These are phyloP conservation scores for Secale cereale DNA, from an alignment of 176 grass and related monocot species.

Conservation along the genomic window DNA sequence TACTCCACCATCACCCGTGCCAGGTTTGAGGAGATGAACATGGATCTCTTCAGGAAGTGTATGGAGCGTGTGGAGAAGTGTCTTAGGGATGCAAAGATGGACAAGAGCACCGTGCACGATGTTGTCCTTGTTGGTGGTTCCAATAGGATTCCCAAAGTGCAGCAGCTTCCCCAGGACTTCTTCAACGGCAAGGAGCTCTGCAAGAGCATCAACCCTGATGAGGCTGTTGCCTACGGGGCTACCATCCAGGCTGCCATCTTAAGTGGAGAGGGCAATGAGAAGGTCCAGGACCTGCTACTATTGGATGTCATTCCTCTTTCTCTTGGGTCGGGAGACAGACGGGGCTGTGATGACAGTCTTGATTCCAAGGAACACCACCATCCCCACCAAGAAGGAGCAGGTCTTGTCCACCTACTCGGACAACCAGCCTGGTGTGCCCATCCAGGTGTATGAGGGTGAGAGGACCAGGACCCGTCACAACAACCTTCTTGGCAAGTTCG, in stretches of 20 bases:
- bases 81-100: conserved; percentile 61
- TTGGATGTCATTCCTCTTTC: conserved; percentile 56
- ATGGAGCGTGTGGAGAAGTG: conserved; percentile 69
- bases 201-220: conserved; percentile 67
- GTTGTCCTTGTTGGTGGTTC: conserved; percentile 63
- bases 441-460: no score
- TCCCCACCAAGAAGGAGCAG: no score
- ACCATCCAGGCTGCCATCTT: conserved; percentile 52
- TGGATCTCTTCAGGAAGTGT: conserved; percentile 65
- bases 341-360: no score
- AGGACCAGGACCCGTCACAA: no score
- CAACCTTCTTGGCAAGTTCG: no score
- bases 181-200: conserved; percentile 62
- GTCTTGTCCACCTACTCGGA: no score
- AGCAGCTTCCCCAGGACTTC: conserved; percentile 63
- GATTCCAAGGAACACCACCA: no score
- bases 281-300: conserved; percentile 59
- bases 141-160: conserved; percentile 53
- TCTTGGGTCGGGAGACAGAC: no score
- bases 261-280: conserved; percentile 62
- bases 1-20: conserved; percentile 59
- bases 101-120: conserved; percentile 48
- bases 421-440: no score
- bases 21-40: conserved; percentile 56
- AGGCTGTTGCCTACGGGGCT: conserved; percentile 47